Evolutionary conservation across 345 rosid species (phyloP).

Genomic region (Raphanus raphanistrum): DNA sequence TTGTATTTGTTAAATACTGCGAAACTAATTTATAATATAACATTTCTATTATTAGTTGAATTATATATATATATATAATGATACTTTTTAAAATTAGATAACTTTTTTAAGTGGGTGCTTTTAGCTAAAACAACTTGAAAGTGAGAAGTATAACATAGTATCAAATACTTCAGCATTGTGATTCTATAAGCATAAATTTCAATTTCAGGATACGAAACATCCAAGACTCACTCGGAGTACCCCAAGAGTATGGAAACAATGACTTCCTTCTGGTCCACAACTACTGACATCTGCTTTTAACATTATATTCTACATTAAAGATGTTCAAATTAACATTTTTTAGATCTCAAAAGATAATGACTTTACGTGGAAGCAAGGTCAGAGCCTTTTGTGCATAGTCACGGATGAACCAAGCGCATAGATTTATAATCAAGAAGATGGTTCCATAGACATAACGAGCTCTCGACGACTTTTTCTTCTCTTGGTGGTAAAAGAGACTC

Average conservation of each 20-base stretch:
- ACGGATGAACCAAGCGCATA: constrained; percentile 80
- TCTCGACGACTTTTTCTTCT: constrained; percentile 51
- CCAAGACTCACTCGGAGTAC: constrained; percentile 92
- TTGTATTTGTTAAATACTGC: not conserved
- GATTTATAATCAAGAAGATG: constrained; percentile 65
- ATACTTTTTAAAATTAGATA: too few relatives aligned
- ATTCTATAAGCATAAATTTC: not conserved
- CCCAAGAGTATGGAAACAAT: constrained; percentile 66
- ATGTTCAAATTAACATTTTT: not conserved
- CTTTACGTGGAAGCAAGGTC: constrained; percentile 55
- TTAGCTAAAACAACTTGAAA: not conserved
- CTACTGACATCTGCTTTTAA: constrained; percentile 57
- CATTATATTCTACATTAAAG: not conserved
- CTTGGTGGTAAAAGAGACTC: constrained; percentile 36
- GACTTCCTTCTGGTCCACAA: constrained; percentile 60
- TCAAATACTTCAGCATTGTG: not conserved
- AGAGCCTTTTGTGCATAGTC: constrained; percentile 72
- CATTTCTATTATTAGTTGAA: too few relatives aligned
- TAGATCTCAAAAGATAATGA: constrained; percentile 16
- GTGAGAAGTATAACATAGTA: not conserved
- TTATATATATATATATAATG: not conserved
- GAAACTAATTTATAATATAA: not conserved
- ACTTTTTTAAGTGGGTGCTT: not conserved
- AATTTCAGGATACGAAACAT: constrained; percentile 75
- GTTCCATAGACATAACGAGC: constrained; percentile 73